These are phyloP conservation scores for Starmerella ratchasimensis DNA, from an alignment of 805 yeast species.

Conservation along the genomic window DNA sequence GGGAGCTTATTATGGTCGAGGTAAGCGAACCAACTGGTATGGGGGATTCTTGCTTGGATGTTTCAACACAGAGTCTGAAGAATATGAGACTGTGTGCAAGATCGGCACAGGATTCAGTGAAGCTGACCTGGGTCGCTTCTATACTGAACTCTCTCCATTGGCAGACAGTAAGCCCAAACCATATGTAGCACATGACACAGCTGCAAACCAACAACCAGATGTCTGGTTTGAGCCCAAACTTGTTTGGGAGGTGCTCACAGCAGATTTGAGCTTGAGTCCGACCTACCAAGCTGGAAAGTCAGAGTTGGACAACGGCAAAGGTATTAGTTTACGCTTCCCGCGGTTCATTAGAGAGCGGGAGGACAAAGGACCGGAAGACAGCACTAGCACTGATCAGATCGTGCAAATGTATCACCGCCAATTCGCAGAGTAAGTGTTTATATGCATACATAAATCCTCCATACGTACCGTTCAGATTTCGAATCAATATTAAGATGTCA, in stretches of 20 bases:
- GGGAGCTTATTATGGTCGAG: constrained; percentile 88
- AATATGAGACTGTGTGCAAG: constrained; percentile 88
- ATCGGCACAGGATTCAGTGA: constrained; percentile 96
- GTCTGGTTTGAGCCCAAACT: constrained; percentile 86
- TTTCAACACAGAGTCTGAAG: constrained; percentile 81
- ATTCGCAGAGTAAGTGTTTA: constrained; percentile 11
- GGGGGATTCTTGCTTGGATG: constrained; percentile 91
- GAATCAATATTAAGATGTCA: not conserved
- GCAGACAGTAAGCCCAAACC: constrained; percentile 53
- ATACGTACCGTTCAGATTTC: not conserved
- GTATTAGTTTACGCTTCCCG: constrained; percentile 80
- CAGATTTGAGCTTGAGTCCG: constrained; percentile 81
- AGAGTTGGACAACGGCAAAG: constrained; percentile 49
- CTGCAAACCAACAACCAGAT: constrained; percentile 64
- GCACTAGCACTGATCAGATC: constrained; percentile 72
- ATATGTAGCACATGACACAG: constrained; percentile 50
- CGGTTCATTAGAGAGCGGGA: constrained; percentile 72
- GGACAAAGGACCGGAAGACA: constrained; percentile 75
- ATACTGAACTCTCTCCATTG: constrained; percentile 50
- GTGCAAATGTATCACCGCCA: constrained; percentile 73
- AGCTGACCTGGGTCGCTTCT: constrained; percentile 51
- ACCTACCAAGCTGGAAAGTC: constrained; percentile 71
- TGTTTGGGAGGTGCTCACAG: constrained; percentile 80
- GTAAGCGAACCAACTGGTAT: constrained; percentile 87
- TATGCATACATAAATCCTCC: not conserved